Conservation (phyloP, 2,329 filamentous ascomycete genomes). For the Colletotrichum tamarilloi region DNA sequence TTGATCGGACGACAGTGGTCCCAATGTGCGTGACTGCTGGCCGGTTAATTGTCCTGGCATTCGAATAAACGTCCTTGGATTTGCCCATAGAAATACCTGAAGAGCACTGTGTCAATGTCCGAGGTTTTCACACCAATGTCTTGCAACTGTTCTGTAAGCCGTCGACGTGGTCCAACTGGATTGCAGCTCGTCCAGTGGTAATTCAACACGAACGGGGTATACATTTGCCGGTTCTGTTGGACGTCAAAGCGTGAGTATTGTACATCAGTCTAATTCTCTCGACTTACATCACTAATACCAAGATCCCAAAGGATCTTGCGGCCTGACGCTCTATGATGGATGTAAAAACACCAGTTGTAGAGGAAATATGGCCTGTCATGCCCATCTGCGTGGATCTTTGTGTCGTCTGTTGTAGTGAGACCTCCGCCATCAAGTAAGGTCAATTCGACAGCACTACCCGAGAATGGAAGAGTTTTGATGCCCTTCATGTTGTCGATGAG, state of each 20-base stretch:
- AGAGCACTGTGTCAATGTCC: background rate
- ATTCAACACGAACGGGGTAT: background rate
- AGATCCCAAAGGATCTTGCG: background rate
- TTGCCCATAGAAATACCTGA: background rate
- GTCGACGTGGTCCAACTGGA: background rate
- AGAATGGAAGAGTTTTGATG: background rate
- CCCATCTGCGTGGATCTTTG: slow-evolving; percentile 3
- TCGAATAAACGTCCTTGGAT: background rate
- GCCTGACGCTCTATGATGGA: background rate
- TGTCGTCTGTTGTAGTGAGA: slow-evolving; percentile 2
- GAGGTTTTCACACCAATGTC: background rate
- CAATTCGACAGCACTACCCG: background rate
- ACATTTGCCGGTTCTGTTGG: background rate
- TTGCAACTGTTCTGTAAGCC: background rate
- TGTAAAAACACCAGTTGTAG: background rate
- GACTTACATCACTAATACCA: background rate
- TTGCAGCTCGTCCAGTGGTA: background rate
- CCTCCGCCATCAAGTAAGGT: background rate
- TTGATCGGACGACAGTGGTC: background rate
- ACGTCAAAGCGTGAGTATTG: background rate
- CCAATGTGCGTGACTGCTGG: background rate
- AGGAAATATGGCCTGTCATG: background rate
- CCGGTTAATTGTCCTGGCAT: background rate
- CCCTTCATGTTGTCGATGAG: background rate
- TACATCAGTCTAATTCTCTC: too few relatives aligned